Percentiles rank a stretch among this genome's conserved stretches.
Conservation (phyloP, 306 rosid species). For the Ziziphus jujuba region DNA sequence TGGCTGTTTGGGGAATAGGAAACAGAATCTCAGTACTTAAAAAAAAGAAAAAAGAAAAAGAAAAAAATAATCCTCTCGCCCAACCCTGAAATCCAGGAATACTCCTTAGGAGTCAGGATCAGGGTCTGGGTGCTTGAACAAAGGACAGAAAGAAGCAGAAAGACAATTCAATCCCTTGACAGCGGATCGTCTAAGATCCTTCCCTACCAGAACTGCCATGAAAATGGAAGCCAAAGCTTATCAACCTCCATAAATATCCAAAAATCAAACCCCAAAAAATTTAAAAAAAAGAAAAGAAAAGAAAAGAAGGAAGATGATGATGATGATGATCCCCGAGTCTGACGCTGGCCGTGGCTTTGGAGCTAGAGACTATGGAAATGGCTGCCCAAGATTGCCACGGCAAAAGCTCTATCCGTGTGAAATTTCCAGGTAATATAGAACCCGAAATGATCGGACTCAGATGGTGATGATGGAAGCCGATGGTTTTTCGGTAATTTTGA, state of each 20-base stretch:
- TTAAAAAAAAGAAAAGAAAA: too few species aligned
- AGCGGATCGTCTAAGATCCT: not conserved
- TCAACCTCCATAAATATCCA: not conserved
- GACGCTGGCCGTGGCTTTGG: not conserved
- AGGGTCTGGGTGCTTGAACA: too few species aligned
- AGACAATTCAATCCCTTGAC: not conserved
- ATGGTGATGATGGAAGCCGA: not conserved
- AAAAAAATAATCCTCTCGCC: not conserved
- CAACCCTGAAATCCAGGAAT: not conserved
- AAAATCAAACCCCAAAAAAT: too few species aligned
- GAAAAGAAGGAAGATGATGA: not conserved
- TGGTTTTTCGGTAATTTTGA: not conserved
- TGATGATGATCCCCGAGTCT: too few species aligned
- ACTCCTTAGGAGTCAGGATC: too few species aligned
- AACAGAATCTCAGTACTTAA: too few species aligned
- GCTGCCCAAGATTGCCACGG: conserved; percentile 11
- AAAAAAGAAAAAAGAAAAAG: not conserved
- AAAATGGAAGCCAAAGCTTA: not conserved
- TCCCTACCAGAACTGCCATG: not conserved
- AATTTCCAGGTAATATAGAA: not conserved
- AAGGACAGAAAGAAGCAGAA: not conserved
- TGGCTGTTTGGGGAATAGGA: too few species aligned
- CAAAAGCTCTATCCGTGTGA: not conserved
- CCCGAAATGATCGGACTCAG: not conserved
- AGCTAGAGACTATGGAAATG: not conserved